phyloP scores from a whole-genome alignment of 805 yeast genomes.

The Suhomyces kilbournensis region DNA sequence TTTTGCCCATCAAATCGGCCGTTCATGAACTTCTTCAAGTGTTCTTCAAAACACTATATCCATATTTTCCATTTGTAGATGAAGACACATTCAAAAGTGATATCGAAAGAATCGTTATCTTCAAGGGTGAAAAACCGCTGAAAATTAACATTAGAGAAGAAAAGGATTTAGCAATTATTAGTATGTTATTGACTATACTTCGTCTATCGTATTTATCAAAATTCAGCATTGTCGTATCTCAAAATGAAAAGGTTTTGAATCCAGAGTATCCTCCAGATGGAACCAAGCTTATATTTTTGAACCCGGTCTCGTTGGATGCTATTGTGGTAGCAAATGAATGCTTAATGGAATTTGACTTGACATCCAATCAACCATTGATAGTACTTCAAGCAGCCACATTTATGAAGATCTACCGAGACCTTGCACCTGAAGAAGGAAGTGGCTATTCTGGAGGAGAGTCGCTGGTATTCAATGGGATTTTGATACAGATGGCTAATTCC shows the following conservation, averaged over 20 bases:
- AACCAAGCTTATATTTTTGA: slow-evolving; percentile 2
- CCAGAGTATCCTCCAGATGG: not conserved
- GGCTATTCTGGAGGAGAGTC: slow-evolving; percentile 10
- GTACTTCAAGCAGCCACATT: slow-evolving; percentile 19
- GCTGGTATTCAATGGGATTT: slow-evolving; percentile 16
- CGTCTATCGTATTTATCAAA: slow-evolving; percentile 15
- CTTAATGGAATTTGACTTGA: slow-evolving; percentile 9
- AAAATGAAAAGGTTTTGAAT: slow-evolving; percentile 7
- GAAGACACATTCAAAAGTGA: slow-evolving; percentile 16
- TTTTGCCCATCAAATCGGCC: slow-evolving; percentile 11
- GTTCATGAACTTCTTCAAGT: slow-evolving; percentile 10
- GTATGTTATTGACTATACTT: slow-evolving; percentile 14
- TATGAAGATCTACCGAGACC: slow-evolving; percentile 8
- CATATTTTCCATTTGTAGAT: slow-evolving; percentile 26
- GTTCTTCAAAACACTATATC: slow-evolving; percentile 22
- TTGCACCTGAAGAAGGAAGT: slow-evolving; percentile 15
- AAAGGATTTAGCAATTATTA: slow-evolving; percentile 13
- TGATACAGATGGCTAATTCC: slow-evolving; percentile 37
- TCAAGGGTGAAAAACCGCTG: not conserved
- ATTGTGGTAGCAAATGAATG: slow-evolving; percentile 14
- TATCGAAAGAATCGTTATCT: slow-evolving; percentile 3
- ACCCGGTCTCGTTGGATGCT: slow-evolving; percentile 15
- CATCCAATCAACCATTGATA: slow-evolving; percentile 9
- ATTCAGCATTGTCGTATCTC: slow-evolving; percentile 11
- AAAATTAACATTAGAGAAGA: slow-evolving; percentile 4